phyloP scores from a whole-genome alignment of 1,284 basidiomycete species.

The Ganoderma leucocontextum region DNA sequence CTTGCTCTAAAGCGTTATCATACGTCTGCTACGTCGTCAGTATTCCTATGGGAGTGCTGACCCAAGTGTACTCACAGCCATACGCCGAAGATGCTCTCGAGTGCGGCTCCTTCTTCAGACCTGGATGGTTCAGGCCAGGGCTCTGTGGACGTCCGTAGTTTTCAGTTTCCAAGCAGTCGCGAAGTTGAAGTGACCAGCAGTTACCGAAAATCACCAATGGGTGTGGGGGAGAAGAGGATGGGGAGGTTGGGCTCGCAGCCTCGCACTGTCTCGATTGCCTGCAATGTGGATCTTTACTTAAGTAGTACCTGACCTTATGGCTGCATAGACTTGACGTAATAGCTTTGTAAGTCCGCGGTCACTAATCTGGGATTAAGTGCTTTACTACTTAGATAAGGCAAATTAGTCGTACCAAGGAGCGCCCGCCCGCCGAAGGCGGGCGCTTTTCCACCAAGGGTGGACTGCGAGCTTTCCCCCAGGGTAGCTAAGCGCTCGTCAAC shows the following conservation, averaged over 20 bases:
- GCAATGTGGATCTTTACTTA: neutral
- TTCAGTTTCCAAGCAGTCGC: neutral
- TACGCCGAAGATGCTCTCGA: conserved; percentile 18
- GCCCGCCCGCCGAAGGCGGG: too few species aligned
- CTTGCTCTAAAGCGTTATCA: conserved; percentile 49
- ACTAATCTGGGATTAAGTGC: neutral
- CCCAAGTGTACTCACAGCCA: conserved; percentile 28
- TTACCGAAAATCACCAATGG: neutral
- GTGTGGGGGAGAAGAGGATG: neutral
- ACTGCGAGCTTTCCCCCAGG: too few species aligned
- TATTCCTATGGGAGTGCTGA: neutral
- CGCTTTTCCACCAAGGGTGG: too few species aligned
- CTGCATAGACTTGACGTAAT: conserved; percentile 10
- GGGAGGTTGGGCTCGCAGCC: conserved; percentile 4
- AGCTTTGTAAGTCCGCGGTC: neutral
- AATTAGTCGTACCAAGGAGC: too few species aligned
- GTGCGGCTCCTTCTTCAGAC: neutral
- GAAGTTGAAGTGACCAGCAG: neutral
- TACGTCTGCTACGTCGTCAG: conserved; percentile 34
- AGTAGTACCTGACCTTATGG: conserved; percentile 1
- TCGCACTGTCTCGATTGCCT: neutral
- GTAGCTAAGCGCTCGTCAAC: too few species aligned
- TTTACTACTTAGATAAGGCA: too few species aligned
- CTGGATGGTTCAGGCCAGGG: neutral
- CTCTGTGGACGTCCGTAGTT: neutral